Conservation (phyloP, 148 eudicot genomes). For the Spergularia bocconei region DNA sequence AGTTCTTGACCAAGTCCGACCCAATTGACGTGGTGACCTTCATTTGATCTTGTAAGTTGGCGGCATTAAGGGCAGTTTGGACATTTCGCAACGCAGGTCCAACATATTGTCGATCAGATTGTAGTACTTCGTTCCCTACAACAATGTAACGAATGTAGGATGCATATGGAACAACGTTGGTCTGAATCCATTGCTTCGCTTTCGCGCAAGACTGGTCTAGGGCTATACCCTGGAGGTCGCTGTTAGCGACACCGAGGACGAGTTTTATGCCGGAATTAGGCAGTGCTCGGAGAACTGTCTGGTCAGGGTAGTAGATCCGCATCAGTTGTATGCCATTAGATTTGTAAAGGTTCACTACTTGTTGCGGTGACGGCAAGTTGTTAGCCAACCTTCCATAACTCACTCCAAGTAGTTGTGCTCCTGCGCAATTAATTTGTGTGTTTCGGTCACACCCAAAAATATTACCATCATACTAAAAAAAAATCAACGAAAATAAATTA, state of each 20-base stretch:
- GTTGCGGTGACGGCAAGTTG: slow-evolving; percentile 3
- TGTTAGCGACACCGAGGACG: slow-evolving; percentile 28
- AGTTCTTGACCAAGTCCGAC: neutral
- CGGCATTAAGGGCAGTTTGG: neutral
- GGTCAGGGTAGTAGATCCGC: slow-evolving; percentile 32
- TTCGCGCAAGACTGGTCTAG: slow-evolving; percentile 6
- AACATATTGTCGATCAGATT: neutral
- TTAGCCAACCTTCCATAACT: neutral
- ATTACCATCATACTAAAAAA: too few relatives aligned
- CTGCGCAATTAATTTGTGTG: too few relatives aligned
- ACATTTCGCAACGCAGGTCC: slow-evolving; percentile 18
- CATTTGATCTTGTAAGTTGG: neutral
- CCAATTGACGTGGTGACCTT: slow-evolving; percentile 24
- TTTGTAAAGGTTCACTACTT: slow-evolving; percentile 17
- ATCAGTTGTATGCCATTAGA: slow-evolving; percentile 27
- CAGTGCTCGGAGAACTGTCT: slow-evolving; percentile 23
- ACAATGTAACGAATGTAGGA: slow-evolving; percentile 13
- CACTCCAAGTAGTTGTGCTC: neutral
- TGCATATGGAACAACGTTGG: slow-evolving; percentile 18
- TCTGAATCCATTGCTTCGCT: slow-evolving; percentile 20
- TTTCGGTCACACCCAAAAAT: too few relatives aligned
- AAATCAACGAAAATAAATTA: neutral
- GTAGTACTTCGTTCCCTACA: slow-evolving; percentile 23
- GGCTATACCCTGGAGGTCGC: slow-evolving; percentile 16
- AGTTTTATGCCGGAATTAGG: slow-evolving; percentile 26